phyloP scores from a whole-genome alignment of 2,329 filamentous ascomycete genomes.

The Alternaria brassicicola region DNA sequence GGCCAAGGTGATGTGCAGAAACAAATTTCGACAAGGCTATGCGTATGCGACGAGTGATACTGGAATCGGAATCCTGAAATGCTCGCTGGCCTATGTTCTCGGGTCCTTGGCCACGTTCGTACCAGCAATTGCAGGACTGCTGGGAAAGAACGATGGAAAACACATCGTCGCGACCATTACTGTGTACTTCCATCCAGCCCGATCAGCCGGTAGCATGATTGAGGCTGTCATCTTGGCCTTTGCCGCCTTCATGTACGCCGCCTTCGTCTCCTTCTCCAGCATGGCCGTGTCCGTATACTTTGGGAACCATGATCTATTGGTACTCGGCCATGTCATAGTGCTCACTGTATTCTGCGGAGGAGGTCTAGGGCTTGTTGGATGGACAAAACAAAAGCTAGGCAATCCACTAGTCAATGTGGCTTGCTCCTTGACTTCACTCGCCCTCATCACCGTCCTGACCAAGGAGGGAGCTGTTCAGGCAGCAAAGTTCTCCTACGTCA shows the following conservation, averaged over 20 bases:
- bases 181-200: slow-evolving; percentile 91
- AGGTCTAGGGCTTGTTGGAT: slow-evolving; percentile 84
- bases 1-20: slow-evolving; percentile 47
- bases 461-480: slow-evolving; percentile 88
- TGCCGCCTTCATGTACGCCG: slow-evolving; percentile 78
- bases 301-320: slow-evolving; percentile 68
- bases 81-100: slow-evolving; percentile 85
- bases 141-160: slow-evolving; percentile 88
- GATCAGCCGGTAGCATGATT: slow-evolving; percentile 86
- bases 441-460: slow-evolving; percentile 86
- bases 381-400: slow-evolving; percentile 81
- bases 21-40: slow-evolving; percentile 50
- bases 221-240: slow-evolving; percentile 80
- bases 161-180: slow-evolving; percentile 93
- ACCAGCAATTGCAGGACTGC: slow-evolving; percentile 70
- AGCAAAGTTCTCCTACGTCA: slow-evolving; percentile 79
- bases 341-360: slow-evolving; percentile 84
- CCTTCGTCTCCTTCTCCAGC: slow-evolving; percentile 76
- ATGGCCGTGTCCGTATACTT: slow-evolving; percentile 90
- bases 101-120: slow-evolving; percentile 88
- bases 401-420: slow-evolving; percentile 79
- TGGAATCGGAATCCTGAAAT: slow-evolving; percentile 85
- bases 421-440: slow-evolving; percentile 83
- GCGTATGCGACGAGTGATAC: slow-evolving; percentile 72
- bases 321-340: slow-evolving; percentile 78